Conservation (phyloP, 345 rosid genomes). For the Laguncularia racemosa region DNA sequence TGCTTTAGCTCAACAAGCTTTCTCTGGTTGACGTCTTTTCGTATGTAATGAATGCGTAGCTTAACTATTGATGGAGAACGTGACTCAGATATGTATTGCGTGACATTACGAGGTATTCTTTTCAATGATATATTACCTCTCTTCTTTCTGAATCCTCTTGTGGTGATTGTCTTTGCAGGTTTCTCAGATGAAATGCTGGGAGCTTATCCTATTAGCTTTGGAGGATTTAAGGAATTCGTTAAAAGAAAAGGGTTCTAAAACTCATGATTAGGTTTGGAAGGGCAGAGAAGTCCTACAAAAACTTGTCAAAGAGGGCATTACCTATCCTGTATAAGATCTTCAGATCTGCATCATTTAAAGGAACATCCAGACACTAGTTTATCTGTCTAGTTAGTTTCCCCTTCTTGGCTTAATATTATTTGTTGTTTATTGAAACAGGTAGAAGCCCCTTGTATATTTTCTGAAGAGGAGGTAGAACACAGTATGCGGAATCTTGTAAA, state of each 20-base stretch:
- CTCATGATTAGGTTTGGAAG: conserved; percentile 73
- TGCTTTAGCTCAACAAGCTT: too few relatives aligned
- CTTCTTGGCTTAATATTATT: conserved; percentile 4
- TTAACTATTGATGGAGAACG: too few relatives aligned
- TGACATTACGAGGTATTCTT: neutral
- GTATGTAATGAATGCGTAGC: too few relatives aligned
- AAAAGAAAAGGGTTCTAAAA: conserved; percentile 57
- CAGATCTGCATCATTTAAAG: conserved; percentile 5
- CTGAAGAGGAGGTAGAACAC: conserved; percentile 77
- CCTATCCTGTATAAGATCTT: conserved; percentile 4
- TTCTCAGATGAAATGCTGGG: conserved; percentile 68
- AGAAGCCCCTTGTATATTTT: conserved; percentile 44
- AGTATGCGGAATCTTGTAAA: conserved; percentile 32
- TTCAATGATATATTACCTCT: neutral
- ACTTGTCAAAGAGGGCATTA: conserved; percentile 53
- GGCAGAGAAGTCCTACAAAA: conserved; percentile 51
- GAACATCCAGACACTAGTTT: conserved; percentile 2
- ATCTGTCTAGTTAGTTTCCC: neutral
- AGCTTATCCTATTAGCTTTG: conserved; percentile 56
- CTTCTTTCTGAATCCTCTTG: neutral
- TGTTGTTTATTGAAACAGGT: conserved; percentile 40
- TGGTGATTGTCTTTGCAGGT: conserved; percentile 29
- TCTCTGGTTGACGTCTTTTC: too few relatives aligned
- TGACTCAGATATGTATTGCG: too few relatives aligned
- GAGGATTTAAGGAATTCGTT: conserved; percentile 52